These are phyloP conservation scores for Parmelia sp. DNA, from an alignment of 495 filamentous ascomycete species.

Conservation along the genomic window DNA sequence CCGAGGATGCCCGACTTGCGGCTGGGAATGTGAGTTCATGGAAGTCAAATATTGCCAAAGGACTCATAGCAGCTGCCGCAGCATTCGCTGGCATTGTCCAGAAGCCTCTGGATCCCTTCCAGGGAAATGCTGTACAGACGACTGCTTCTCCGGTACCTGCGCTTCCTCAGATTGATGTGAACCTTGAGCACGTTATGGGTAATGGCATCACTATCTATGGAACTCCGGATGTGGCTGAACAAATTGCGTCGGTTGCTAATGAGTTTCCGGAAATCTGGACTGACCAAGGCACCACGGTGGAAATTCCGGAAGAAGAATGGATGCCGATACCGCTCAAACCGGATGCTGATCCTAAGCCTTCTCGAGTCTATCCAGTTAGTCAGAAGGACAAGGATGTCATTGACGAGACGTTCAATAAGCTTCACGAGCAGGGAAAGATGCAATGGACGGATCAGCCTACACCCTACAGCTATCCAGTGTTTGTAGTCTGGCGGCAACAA, in stretches of 20 bases:
- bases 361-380: not conserved
- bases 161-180: not conserved
- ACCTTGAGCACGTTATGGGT: not conserved
- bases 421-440: not conserved
- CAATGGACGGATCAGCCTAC: not conserved
- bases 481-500: too few relatives aligned
- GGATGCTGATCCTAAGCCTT: not conserved
- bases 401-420: not conserved
- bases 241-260: too few relatives aligned
- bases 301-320: conserved; percentile 7
- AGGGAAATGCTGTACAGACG: too few relatives aligned
- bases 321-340: conserved; percentile 1
- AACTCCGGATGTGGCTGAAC: too few relatives aligned
- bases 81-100: too few relatives aligned
- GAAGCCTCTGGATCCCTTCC: too few relatives aligned
- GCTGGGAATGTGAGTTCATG: too few relatives aligned
- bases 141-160: too few relatives aligned
- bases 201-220: too few relatives aligned
- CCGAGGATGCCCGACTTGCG: too few relatives aligned
- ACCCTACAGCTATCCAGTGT: not conserved
- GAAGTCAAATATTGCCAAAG: too few relatives aligned
- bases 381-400: not conserved
- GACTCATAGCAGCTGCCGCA: too few relatives aligned
- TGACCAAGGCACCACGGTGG: not conserved
- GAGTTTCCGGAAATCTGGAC: not conserved